Evolutionary conservation across 2,329 filamentous ascomycete species (phyloP).

Genomic region (Tolypocladium sp.): DNA sequence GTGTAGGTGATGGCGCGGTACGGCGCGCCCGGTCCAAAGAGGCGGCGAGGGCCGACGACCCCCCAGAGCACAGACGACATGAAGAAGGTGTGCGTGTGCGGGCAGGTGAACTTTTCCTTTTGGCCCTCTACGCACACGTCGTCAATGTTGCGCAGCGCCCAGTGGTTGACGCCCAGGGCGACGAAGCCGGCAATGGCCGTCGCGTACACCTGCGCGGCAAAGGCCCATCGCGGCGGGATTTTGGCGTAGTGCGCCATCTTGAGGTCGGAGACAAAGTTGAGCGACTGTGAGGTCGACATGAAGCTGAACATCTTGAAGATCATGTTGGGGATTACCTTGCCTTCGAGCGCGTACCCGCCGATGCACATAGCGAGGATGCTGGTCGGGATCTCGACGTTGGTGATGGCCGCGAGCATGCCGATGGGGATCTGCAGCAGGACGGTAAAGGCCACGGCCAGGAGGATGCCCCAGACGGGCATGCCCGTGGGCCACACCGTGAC

Average conservation of each 20-base stretch:
- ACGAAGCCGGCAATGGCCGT: slow-evolving; percentile 44
- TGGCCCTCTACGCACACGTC: slow-evolving; percentile 44
- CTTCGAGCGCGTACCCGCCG: slow-evolving; percentile 57
- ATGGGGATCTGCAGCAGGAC: slow-evolving; percentile 43
- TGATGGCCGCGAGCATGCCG: slow-evolving; percentile 46
- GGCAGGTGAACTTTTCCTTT: slow-evolving; percentile 41
- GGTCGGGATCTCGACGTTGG: slow-evolving; percentile 48
- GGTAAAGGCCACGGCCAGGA: slow-evolving; percentile 41
- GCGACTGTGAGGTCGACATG: slow-evolving; percentile 50
- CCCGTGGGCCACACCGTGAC: slow-evolving; percentile 38
- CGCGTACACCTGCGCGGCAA: slow-evolving; percentile 43
- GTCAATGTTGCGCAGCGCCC: slow-evolving; percentile 45
- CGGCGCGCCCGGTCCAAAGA: slow-evolving; percentile 33
- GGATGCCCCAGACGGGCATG: slow-evolving; percentile 40
- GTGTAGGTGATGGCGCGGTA: slow-evolving; percentile 11
- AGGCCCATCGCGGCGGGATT: slow-evolving; percentile 43
- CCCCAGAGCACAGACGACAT: slow-evolving; percentile 59
- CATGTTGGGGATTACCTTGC: slow-evolving; percentile 58
- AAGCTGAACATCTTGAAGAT: slow-evolving; percentile 62
- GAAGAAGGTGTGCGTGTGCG: slow-evolving; percentile 42
- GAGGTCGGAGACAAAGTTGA: slow-evolving; percentile 50
- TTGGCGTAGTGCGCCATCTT: slow-evolving; percentile 57
- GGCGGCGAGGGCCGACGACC: slow-evolving; percentile 53
- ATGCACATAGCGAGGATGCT: slow-evolving; percentile 60
- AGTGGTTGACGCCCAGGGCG: slow-evolving; percentile 51